Evolutionary conservation across 148 eudicot genomes (phyloP).

Genomic region (Polygonum maritimum): DNA sequence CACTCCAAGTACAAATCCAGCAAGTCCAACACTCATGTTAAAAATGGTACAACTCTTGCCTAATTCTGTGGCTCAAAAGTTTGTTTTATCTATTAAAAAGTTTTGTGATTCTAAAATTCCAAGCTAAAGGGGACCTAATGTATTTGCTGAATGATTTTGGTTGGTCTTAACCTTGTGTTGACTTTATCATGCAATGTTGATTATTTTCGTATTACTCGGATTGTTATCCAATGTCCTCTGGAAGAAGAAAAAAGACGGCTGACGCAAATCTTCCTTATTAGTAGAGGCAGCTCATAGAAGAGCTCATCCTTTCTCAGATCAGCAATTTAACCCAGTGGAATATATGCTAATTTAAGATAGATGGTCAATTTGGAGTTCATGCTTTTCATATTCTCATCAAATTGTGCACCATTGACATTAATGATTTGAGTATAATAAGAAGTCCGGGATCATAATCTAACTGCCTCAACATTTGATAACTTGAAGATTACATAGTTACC

Average conservation of each 20-base stretch:
- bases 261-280: background rate
- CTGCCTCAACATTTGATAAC: no score
- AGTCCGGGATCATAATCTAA: no score
- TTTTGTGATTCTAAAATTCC: background rate
- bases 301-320: background rate
- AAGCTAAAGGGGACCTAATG: background rate
- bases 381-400: no score
- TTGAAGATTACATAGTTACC: no score
- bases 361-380: no score
- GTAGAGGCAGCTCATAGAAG: background rate
- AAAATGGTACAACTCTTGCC: slow-evolving; percentile 46
- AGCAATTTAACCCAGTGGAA: no score
- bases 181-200: background rate
- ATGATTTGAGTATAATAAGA: no score
- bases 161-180: background rate
- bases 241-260: background rate
- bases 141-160: no score
- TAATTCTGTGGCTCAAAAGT: background rate
- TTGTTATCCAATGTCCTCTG: background rate
- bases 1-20: slow-evolving; percentile 78
- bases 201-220: background rate
- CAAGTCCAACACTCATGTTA: slow-evolving; percentile 53
- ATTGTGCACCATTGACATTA: no score
- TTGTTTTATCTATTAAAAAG: no score
- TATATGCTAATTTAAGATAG: no score